Evolutionary conservation across 2,329 filamentous ascomycete species (phyloP).

Genomic region (Cercospora sp.): DNA sequence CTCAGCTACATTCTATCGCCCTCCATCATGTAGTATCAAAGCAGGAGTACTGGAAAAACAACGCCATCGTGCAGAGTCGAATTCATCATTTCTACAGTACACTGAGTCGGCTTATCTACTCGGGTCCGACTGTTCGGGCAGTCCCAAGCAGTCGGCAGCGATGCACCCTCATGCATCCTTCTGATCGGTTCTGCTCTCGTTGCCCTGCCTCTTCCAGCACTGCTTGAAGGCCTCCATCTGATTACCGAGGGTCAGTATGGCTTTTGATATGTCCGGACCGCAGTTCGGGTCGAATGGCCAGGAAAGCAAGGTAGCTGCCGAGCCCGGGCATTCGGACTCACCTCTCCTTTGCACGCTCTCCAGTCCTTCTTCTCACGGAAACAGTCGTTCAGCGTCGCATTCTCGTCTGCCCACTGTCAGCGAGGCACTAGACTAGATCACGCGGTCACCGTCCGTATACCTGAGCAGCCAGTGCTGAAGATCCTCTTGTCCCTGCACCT

Average conservation of each 20-base stretch:
- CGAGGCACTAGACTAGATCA: not conserved
- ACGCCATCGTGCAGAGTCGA: not conserved
- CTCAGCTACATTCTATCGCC: not conserved
- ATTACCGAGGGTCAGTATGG: conserved; percentile 20
- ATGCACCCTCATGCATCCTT: conserved; percentile 62
- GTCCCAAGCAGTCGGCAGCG: not conserved
- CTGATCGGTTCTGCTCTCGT: conserved; percentile 75
- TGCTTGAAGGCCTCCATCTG: conserved; percentile 88
- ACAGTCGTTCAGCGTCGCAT: conserved; percentile 88
- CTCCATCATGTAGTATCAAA: not conserved
- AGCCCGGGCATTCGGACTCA: conserved; percentile 50
- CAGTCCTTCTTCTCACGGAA: conserved; percentile 97
- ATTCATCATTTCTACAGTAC: not conserved
- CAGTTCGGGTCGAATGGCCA: not conserved
- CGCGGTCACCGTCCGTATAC: conserved; percentile 51
- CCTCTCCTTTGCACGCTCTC: conserved; percentile 84
- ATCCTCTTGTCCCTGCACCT: conserved; percentile 87
- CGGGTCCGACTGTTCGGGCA: not conserved
- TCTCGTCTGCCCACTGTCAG: conserved; percentile 65
- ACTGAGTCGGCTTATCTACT: not conserved
- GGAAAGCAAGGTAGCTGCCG: conserved; percentile 4
- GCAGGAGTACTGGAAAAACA: not conserved
- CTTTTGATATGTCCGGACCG: not conserved
- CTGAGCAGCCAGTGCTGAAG: conserved; percentile 90
- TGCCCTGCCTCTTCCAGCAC: conserved; percentile 90